These are phyloP conservation scores for Leccinum barrowsii DNA, from an alignment of 768 basidiomycete genomes.

Conservation along the genomic window DNA sequence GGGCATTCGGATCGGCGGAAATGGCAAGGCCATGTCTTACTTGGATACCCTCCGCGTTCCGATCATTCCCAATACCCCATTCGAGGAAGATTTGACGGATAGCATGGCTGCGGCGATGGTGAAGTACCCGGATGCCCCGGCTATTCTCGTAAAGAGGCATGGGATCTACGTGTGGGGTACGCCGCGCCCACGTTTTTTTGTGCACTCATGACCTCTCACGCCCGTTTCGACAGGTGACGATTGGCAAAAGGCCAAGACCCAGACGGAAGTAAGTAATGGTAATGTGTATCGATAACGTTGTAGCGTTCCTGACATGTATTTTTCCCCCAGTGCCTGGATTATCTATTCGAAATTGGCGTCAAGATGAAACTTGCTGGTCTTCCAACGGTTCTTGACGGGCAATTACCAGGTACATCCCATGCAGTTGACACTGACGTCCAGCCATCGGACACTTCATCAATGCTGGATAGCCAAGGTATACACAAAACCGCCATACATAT, in stretches of 20 bases:
- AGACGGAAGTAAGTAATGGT: slow-evolving; percentile 57
- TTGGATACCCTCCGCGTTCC: slow-evolving; percentile 83
- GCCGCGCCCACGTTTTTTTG: slow-evolving; percentile 8
- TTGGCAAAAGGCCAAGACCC: slow-evolving; percentile 89
- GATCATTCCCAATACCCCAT: slow-evolving; percentile 88
- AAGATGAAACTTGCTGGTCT: slow-evolving; percentile 72
- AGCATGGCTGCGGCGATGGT: slow-evolving; percentile 86
- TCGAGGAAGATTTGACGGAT: slow-evolving; percentile 85
- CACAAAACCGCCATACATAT: no score
- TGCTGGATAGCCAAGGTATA: no score
- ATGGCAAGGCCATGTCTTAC: slow-evolving; percentile 73
- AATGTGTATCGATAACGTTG: not conserved
- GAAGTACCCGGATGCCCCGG: slow-evolving; percentile 75
- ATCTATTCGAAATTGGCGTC: slow-evolving; percentile 84
- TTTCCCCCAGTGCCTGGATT: slow-evolving; percentile 70
- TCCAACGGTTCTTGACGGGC: slow-evolving; percentile 37
- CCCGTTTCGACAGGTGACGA: slow-evolving; percentile 43
- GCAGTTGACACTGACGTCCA: no score
- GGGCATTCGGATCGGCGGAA: slow-evolving; percentile 74
- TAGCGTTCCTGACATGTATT: not conserved
- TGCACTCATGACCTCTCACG: slow-evolving; percentile 7
- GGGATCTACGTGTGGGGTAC: slow-evolving; percentile 86
- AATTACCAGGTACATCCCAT: no score
- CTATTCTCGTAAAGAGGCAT: slow-evolving; percentile 71
- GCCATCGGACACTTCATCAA: no score